Percentiles rank a stretch among this genome's conserved stretches.
Evolutionary conservation across 352 stramenopile species (phyloP).

Genomic region (Pythium sukuiense): DNA sequence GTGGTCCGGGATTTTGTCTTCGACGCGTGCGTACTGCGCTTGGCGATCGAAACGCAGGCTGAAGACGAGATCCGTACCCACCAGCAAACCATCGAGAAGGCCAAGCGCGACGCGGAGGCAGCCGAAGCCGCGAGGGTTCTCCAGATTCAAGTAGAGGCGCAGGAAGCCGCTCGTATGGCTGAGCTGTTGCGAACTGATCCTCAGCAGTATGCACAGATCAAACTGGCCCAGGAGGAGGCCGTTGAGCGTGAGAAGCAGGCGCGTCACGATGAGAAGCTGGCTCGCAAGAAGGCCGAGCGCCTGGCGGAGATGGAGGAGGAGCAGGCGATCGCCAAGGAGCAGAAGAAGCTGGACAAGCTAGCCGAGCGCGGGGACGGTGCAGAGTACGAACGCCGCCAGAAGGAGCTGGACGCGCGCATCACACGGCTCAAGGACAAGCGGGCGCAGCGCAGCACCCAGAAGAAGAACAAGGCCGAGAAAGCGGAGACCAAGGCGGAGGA

Average conservation of each 20-base stretch:
- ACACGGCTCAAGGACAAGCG: slow-evolving; percentile 49
- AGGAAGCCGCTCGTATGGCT: slow-evolving; percentile 36
- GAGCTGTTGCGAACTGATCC: slow-evolving; percentile 41
- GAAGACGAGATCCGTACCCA: slow-evolving; percentile 36
- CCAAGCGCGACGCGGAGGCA: slow-evolving; percentile 18
- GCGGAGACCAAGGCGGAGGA: slow-evolving; percentile 28
- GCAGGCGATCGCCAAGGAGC: slow-evolving; percentile 59
- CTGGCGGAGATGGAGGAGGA: slow-evolving; percentile 60
- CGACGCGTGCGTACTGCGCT: slow-evolving; percentile 47
- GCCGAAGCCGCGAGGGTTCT: slow-evolving; percentile 19
- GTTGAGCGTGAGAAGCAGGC: slow-evolving; percentile 34
- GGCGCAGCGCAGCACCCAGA: slow-evolving; percentile 43
- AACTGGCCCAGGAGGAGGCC: slow-evolving; percentile 37
- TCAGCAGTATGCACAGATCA: slow-evolving; percentile 42
- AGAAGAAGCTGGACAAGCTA: slow-evolving; percentile 56
- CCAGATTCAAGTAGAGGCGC: slow-evolving; percentile 15
- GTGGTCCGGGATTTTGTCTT: slow-evolving; percentile 66
- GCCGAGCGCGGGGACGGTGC: slow-evolving; percentile 36
- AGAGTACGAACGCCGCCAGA: slow-evolving; percentile 53
- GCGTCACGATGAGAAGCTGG: slow-evolving; percentile 41
- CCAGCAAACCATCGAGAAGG: slow-evolving; percentile 18
- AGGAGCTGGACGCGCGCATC: slow-evolving; percentile 44
- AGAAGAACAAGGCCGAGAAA: slow-evolving; percentile 26
- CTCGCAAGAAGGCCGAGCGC: slow-evolving; percentile 46
- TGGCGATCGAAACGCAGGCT: slow-evolving; percentile 46